Base-by-base conservation (phyloP, 2,329 filamentous ascomycete genomes). In the Bipolaris sorokiniana region DNA sequence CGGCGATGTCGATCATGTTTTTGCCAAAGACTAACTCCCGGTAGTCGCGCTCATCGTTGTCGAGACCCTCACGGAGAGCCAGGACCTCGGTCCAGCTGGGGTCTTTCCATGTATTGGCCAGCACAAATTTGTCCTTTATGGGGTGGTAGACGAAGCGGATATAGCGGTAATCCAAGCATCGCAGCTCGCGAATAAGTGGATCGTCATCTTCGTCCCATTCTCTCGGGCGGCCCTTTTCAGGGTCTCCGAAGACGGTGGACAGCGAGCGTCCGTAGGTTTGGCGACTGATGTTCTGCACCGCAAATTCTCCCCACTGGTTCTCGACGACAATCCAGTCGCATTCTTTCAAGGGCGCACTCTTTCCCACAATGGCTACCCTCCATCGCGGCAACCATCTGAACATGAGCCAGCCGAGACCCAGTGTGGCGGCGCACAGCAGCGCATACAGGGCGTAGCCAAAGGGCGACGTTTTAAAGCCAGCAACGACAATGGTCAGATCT, bases 261-360 rank as follows among this genome's bases (percentile, higher is more conserved):
- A 89, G 76, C n/a, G 84, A 81, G 55, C 85, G 83, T 7, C 83
- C 86, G 70, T 89, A 89, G 7, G 73, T 74, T 63, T 86, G 79
- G 45, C 76, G 80, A 56, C 83, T 82, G 11, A 98, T 83, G 48
- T 87, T 72, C 69, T 96, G 85, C n/a, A 95, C 85, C 11, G 84
- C 83, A 76, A 98, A 90, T 76, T 98, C 94, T 48, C 90, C 90
- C 94, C 95, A 98, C 83, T 98, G 92, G 70, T 99, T 97, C 84
- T 97, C 95, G 62, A 98, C 86, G 26, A 96, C 93, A 41, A 97
- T 89, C 95, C 96, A 99, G 58, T 90, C 84, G 69, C 91, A 95
- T 52, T 90, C 86, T 51, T 84, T 83, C 28, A 99, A 80, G 2
- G 90, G 82, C 15, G 85, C 86, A 5, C 87, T 79, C 51, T 81